phyloP scores from a whole-genome alignment of 2,329 filamentous ascomycete genomes.

The Penicillium occitanis region DNA sequence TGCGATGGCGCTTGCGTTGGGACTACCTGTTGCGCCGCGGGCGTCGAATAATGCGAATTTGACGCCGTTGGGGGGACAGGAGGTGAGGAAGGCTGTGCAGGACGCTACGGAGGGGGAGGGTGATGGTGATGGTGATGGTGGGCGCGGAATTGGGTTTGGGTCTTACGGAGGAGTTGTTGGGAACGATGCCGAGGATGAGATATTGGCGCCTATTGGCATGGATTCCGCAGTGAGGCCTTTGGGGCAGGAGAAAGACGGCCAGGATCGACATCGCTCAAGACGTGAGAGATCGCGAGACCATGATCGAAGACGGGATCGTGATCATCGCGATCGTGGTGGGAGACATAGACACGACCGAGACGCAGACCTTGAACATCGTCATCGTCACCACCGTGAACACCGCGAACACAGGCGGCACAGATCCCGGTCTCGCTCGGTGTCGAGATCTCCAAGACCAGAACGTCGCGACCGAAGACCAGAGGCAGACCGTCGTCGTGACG shows the following conservation, averaged over 20 bases:
- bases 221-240: slow-evolving; percentile 27
- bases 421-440: slow-evolving; percentile 23
- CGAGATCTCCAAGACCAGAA: slow-evolving; percentile 29
- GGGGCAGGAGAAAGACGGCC: slow-evolving; percentile 32
- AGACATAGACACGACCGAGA: slow-evolving; percentile 16
- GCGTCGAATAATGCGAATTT: slow-evolving; percentile 60
- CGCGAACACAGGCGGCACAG: slow-evolving; percentile 6
- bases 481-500: slow-evolving; percentile 7
- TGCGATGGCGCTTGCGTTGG: slow-evolving; percentile 78
- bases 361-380: slow-evolving; percentile 3
- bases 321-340: slow-evolving; percentile 22
- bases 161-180: slow-evolving; percentile 34
- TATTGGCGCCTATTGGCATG: slow-evolving; percentile 29
- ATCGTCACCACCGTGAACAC: slow-evolving; percentile 11
- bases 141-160: slow-evolving; percentile 38
- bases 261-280: slow-evolving; percentile 26
- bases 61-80: slow-evolving; percentile 61
- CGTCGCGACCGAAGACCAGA: slow-evolving; percentile 28
- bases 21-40: slow-evolving; percentile 66
- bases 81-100: slow-evolving; percentile 56
- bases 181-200: slow-evolving; percentile 32
- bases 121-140: slow-evolving; percentile 29
- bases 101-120: slow-evolving; percentile 35
- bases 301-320: slow-evolving; percentile 43
- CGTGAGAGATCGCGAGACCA: slow-evolving; percentile 43